These are phyloP conservation scores for Gossypium turneri DNA, from an alignment of 345 rosid genomes.

Conservation along the genomic window DNA sequence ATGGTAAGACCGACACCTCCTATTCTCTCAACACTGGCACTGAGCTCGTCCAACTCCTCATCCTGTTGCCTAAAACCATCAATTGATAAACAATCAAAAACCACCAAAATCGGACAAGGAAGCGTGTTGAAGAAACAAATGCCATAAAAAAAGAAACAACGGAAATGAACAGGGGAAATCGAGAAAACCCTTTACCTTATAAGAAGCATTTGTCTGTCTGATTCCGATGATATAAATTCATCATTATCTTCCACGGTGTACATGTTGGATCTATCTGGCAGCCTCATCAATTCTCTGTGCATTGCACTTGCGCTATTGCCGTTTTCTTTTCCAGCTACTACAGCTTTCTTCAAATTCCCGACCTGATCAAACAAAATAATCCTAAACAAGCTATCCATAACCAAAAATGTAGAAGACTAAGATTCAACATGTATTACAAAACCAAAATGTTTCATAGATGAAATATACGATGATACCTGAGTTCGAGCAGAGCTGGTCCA, in stretches of 20 bases:
- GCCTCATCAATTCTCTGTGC: conserved; percentile 79
- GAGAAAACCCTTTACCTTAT: conserved; percentile 53
- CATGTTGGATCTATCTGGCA: conserved; percentile 59
- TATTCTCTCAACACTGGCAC: conserved; percentile 83
- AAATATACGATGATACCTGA: conserved; percentile 42
- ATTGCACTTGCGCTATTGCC: conserved; percentile 48
- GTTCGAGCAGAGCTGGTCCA: conserved; percentile 84
- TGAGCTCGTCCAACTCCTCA: conserved; percentile 92
- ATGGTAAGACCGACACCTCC: conserved; percentile 97
- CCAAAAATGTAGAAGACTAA: background rate
- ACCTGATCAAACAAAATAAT: conserved; percentile 43
- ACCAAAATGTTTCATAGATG: background rate
- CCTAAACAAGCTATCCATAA: conserved; percentile 8
- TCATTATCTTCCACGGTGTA: conserved; percentile 58
- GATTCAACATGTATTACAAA: background rate
- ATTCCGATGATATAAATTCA: conserved; percentile 79
- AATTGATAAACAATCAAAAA: background rate
- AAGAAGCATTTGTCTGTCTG: conserved; percentile 91
- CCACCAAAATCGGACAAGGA: background rate
- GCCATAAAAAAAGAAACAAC: background rate
- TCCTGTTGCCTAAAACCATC: conserved; percentile 75
- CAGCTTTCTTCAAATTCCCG: conserved; percentile 65
- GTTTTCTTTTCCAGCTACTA: conserved; percentile 60
- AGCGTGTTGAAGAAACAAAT: background rate
- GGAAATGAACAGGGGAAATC: background rate